Evolutionary conservation across 1,139 yeast genomes (phyloP).

Genomic region (Geotrichum reessii): DNA sequence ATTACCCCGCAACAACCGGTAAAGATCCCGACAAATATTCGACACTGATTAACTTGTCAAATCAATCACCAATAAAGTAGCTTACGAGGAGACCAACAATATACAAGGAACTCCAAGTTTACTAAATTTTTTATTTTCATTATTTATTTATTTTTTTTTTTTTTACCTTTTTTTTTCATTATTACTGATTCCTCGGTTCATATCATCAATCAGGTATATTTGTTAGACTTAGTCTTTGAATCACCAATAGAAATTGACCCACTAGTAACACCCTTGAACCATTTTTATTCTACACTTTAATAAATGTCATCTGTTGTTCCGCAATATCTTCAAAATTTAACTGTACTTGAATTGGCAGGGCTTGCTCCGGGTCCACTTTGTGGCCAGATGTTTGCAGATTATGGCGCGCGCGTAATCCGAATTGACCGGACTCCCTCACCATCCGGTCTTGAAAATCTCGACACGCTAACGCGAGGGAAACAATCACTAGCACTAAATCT

Average conservation of each 20-base stretch:
- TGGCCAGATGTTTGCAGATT: slow-evolving; percentile 32
- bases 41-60: no score
- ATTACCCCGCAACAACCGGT: not conserved
- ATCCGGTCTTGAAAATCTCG: slow-evolving; percentile 20
- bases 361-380: slow-evolving; percentile 27
- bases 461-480: slow-evolving; percentile 36
- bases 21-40: not conserved
- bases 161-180: no score
- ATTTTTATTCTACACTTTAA: not conserved
- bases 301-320: not conserved
- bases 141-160: no score
- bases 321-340: slow-evolving; percentile 12
- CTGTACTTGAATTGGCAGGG: slow-evolving; percentile 25
- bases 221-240: no score
- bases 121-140: no score
- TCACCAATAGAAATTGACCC: no score
- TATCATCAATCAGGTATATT: no score
- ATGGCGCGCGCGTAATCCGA: slow-evolving; percentile 37
- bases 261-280: no score
- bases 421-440: slow-evolving; percentile 23
- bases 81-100: not conserved
- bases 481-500: slow-evolving; percentile 33
- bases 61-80: not conserved
- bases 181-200: no score
- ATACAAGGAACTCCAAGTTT: no score